phyloP scores from a whole-genome alignment of 2,329 filamentous ascomycete genomes.

The Gaeumannomyces tritici region DNA sequence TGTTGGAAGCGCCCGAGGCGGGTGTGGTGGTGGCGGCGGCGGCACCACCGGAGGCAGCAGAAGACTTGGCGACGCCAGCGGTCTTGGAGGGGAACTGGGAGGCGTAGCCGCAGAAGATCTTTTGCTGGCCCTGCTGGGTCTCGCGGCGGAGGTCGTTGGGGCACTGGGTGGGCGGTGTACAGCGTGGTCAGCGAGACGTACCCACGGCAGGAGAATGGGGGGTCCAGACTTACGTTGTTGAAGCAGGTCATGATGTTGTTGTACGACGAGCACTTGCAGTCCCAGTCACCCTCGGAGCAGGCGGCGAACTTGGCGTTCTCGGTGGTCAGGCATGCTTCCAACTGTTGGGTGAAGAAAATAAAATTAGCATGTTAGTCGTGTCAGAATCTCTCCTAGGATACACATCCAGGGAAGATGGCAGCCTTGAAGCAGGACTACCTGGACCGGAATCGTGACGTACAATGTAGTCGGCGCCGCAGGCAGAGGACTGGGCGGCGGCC shows the following conservation, averaged over 20 bases:
- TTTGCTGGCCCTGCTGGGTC: conserved; percentile 25
- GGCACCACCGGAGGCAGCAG: conserved; percentile 11
- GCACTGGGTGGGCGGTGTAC: conserved; percentile 37
- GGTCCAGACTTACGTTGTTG: background rate
- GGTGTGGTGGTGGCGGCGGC: conserved; percentile 9
- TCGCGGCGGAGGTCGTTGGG: conserved; percentile 32
- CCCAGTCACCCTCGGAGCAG: conserved; percentile 31
- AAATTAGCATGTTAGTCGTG: background rate
- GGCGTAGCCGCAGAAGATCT: conserved; percentile 35
- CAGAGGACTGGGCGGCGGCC: conserved; percentile 5
- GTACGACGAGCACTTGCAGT: conserved; percentile 36
- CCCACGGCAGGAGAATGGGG: background rate
- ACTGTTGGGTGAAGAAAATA: background rate
- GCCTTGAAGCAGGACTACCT: no score
- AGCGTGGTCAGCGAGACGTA: background rate
- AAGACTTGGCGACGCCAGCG: conserved; percentile 17
- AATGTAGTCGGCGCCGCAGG: conserved; percentile 11
- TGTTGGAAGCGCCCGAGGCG: conserved; percentile 10
- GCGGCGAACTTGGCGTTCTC: conserved; percentile 26
- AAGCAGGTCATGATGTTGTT: conserved; percentile 32
- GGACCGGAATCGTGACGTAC: background rate
- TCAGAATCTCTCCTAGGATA: background rate
- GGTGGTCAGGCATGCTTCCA: conserved; percentile 12
- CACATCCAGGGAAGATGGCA: no score
- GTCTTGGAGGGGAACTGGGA: conserved; percentile 28